Evolutionary conservation across 495 filamentous ascomycete genomes (phyloP).

Genomic region (Penicillium mononematosum): DNA sequence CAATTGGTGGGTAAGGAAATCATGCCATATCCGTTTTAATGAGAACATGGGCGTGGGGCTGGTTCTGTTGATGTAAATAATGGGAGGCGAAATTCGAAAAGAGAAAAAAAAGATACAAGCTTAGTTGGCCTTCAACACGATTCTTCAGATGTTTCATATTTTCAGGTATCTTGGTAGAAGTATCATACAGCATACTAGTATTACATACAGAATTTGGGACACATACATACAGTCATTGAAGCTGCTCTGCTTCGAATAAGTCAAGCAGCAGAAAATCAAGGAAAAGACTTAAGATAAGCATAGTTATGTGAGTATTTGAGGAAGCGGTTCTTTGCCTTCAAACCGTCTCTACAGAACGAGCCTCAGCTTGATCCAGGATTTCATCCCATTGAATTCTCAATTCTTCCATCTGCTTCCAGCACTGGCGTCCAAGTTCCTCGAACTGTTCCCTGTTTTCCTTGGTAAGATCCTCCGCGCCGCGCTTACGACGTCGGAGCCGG

Average conservation of each 20-base stretch:
- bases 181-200: constrained; percentile 1
- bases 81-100: constrained; percentile 20
- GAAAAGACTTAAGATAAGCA: neutral
- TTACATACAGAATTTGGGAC: constrained; percentile 4
- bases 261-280: neutral
- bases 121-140: constrained; percentile 10
- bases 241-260: neutral
- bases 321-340: neutral
- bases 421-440: constrained; percentile 67
- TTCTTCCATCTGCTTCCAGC: constrained; percentile 84
- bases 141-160: constrained; percentile 1
- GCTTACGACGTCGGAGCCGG: constrained; percentile 52
- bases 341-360: neutral
- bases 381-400: constrained; percentile 76
- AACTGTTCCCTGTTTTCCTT: constrained; percentile 66
- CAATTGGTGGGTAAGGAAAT: constrained; percentile 24
- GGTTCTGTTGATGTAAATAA: constrained; percentile 45
- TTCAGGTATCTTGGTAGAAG: constrained; percentile 7
- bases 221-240: neutral
- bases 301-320: neutral
- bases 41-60: constrained; percentile 30
- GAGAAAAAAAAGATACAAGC: constrained; percentile 15
- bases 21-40: constrained; percentile 31
- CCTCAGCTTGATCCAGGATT: constrained; percentile 48
- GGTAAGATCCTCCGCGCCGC: constrained; percentile 57